Conservation (phyloP, 331 rosid genomes). For the Pyrus hybrid region DNA sequence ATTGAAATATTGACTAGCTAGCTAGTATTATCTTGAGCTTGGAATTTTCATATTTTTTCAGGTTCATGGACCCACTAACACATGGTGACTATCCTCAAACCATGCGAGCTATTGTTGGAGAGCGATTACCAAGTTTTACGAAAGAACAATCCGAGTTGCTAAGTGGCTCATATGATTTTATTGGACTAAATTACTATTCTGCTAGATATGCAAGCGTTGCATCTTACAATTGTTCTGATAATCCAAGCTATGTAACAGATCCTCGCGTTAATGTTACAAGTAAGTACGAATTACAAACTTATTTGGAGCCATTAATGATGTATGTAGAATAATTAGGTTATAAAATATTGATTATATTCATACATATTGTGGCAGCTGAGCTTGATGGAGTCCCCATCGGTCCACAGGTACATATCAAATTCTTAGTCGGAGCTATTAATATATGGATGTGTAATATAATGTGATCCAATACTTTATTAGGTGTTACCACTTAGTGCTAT, state of each 20-base stretch:
- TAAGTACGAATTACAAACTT: not conserved
- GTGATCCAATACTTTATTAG: no score
- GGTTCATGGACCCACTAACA: slow-evolving; percentile 22
- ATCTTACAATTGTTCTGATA: not conserved
- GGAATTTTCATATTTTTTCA: not conserved
- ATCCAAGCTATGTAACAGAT: slow-evolving; percentile 12
- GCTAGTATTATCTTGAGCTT: no score
- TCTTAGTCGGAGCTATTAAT: not conserved
- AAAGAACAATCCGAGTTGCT: not conserved
- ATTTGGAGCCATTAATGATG: not conserved
- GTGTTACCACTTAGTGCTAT: no score
- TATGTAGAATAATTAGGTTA: not conserved
- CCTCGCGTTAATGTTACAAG: not conserved
- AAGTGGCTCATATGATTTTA: slow-evolving; percentile 11
- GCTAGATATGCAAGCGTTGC: slow-evolving; percentile 11
- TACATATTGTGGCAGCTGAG: slow-evolving; percentile 19
- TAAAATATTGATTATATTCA: not conserved
- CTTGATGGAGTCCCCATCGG: slow-evolving; percentile 54
- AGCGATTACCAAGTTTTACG: slow-evolving; percentile 15
- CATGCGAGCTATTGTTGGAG: slow-evolving; percentile 10
- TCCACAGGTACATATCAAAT: slow-evolving; percentile 19
- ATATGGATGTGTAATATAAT: no score
- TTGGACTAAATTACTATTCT: slow-evolving; percentile 24
- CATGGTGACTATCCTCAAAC: slow-evolving; percentile 18
- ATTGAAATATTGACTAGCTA: no score